A percentile compares a stretch with the other conserved stretches of the same genome.
phyloP scores from a whole-genome alignment of 2,329 filamentous ascomycete genomes.

The Paecilomyces formosus region DNA sequence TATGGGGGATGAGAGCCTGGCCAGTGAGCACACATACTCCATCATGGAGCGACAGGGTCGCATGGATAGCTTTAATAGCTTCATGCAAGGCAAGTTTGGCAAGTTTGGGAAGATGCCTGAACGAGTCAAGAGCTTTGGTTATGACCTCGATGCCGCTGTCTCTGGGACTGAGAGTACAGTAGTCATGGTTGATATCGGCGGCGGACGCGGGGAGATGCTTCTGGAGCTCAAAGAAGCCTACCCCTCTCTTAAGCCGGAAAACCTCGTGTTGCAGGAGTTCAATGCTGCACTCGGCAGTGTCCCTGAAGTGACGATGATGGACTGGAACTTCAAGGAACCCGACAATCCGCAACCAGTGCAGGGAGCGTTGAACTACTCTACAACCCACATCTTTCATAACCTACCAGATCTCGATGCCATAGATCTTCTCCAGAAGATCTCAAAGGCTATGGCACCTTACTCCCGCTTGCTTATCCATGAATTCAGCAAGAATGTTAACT shows the following conservation, averaged over 20 bases:
- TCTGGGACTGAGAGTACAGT: slow-evolving; percentile 8
- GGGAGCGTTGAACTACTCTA: slow-evolving; percentile 24
- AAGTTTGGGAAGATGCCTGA: slow-evolving; percentile 26
- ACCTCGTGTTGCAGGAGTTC: slow-evolving; percentile 30
- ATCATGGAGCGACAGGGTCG: slow-evolving; percentile 30
- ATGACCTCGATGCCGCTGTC: slow-evolving; percentile 21
- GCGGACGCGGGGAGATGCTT: slow-evolving; percentile 28
- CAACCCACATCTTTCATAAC: slow-evolving; percentile 32
- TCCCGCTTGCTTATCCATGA: slow-evolving; percentile 30
- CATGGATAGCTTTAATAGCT: slow-evolving; percentile 32
- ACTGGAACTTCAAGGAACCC: slow-evolving; percentile 29
- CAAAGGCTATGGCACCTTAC: slow-evolving; percentile 24
- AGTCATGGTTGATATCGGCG: slow-evolving; percentile 31
- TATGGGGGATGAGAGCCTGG: slow-evolving; percentile 21
- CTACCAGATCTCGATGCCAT: slow-evolving; percentile 28
- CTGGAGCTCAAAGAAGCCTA: slow-evolving; percentile 28
- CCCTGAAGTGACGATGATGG: slow-evolving; percentile 20
- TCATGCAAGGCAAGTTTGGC: slow-evolving; percentile 32
- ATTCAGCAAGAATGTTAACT: slow-evolving; percentile 27
- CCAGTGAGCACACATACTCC: slow-evolving; percentile 25
- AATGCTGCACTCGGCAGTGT: slow-evolving; percentile 21
- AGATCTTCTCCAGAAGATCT: slow-evolving; percentile 27
- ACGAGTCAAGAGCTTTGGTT: slow-evolving; percentile 20
- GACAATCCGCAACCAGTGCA: slow-evolving; percentile 22
- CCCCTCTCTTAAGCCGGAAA: slow-evolving; percentile 16